phyloP scores from a whole-genome alignment of 1,284 basidiomycete species.

The Naganishia liquefaciens region DNA sequence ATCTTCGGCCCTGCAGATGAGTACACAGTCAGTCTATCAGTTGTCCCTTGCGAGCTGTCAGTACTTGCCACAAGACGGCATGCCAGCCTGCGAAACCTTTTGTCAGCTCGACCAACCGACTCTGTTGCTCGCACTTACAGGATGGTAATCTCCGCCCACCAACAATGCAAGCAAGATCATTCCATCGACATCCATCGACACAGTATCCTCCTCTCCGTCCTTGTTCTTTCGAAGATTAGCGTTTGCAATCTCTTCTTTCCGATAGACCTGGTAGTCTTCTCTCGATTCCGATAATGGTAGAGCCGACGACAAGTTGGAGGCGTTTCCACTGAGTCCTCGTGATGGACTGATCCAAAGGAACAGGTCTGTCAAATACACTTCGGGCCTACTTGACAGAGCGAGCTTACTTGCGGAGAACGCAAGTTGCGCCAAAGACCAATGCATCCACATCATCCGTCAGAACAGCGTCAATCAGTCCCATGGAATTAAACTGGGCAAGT shows the following conservation, averaged over 20 bases:
- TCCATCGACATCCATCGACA: slow-evolving; percentile 66
- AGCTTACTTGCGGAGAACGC: slow-evolving; percentile 73
- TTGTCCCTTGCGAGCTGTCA: background rate
- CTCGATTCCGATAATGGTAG: slow-evolving; percentile 40
- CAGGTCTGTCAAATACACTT: slow-evolving; percentile 13
- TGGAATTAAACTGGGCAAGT: slow-evolving; percentile 77
- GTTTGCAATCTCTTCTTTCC: slow-evolving; percentile 59
- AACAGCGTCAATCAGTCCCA: slow-evolving; percentile 82
- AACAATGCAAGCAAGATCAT: slow-evolving; percentile 83
- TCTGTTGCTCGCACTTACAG: slow-evolving; percentile 48
- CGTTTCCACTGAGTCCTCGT: slow-evolving; percentile 64
- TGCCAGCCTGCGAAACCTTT: slow-evolving; percentile 37
- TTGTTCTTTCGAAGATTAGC: slow-evolving; percentile 44
- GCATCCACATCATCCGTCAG: slow-evolving; percentile 92
- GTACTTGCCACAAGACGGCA: slow-evolving; percentile 44
- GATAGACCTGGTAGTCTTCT: slow-evolving; percentile 65
- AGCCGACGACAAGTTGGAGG: slow-evolving; percentile 66
- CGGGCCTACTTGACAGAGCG: slow-evolving; percentile 14
- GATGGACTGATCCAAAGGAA: slow-evolving; percentile 62
- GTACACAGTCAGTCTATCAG: background rate
- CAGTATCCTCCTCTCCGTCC: slow-evolving; percentile 37
- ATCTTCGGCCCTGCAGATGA: slow-evolving; percentile 47
- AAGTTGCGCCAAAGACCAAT: slow-evolving; percentile 81
- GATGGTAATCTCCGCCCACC: slow-evolving; percentile 86
- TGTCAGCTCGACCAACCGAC: no score